These are phyloP conservation scores for Ballota nigra DNA, from an alignment of 257 asterid species.

Conservation along the genomic window DNA sequence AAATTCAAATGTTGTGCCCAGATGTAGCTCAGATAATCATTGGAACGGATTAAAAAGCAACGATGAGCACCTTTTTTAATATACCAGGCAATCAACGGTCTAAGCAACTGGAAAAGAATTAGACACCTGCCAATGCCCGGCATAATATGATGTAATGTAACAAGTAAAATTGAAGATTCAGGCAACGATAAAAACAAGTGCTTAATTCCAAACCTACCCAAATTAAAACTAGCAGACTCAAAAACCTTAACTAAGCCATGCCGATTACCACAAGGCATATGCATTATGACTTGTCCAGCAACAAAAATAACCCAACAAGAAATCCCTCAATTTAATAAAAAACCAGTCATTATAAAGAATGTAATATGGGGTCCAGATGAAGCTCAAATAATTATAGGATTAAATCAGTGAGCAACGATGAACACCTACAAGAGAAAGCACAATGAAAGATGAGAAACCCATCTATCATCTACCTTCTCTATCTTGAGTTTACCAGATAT, in stretches of 20 bases:
- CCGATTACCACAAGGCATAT: too few relatives aligned
- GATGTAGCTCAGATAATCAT: conserved; percentile 36
- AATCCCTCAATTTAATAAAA: neutral
- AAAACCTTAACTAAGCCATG: too few relatives aligned
- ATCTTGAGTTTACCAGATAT: conserved; percentile 41
- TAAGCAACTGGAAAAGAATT: conserved; percentile 23
- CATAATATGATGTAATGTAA: neutral
- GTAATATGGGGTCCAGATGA: conserved; percentile 43
- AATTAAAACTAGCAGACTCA: too few relatives aligned
- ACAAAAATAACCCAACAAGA: neutral
- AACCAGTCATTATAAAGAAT: neutral
- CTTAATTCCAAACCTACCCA: too few relatives aligned
- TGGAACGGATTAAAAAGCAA: conserved; percentile 26
- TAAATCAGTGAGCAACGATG: conserved; percentile 41
- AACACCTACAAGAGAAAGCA: conserved; percentile 44
- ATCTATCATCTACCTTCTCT: conserved; percentile 23
- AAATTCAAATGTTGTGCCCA: conserved; percentile 22
- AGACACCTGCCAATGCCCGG: conserved; percentile 41
- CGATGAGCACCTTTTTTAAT: conserved; percentile 25
- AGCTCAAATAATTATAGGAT: conserved; percentile 32
- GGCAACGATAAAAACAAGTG: neutral
- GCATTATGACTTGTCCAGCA: too few relatives aligned
- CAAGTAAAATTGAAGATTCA: neutral
- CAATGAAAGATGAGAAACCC: conserved; percentile 35
- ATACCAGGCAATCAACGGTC: conserved; percentile 43